A percentile compares a stretch with the other conserved stretches of the same genome.
Evolutionary conservation across 768 basidiomycete species (phyloP).

Genomic region (Mycena crocata): DNA sequence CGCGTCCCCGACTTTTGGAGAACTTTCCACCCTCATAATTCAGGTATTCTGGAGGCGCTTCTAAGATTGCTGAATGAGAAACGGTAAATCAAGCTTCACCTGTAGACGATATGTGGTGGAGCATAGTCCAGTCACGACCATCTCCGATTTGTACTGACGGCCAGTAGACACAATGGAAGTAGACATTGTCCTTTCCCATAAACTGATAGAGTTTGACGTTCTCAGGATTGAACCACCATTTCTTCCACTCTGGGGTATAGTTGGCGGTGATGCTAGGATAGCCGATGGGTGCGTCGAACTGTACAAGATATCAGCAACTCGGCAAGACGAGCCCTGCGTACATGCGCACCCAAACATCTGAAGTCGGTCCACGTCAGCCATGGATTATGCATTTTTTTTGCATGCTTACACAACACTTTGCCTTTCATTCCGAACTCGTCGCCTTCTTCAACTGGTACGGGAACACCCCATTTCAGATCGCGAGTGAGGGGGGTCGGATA

Average conservation of each 20-base stretch:
- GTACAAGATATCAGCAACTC: neutral
- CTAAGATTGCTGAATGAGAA: slow-evolving; percentile 1
- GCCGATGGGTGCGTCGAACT: slow-evolving; percentile 64
- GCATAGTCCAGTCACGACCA: slow-evolving; percentile 90
- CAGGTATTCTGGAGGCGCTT: slow-evolving; percentile 77
- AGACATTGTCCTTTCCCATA: slow-evolving; percentile 99
- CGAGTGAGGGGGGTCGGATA: slow-evolving; percentile 92
- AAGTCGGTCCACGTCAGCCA: slow-evolving; percentile 14
- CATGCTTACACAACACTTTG: slow-evolving; percentile 90
- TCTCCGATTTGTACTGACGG: slow-evolving; percentile 92
- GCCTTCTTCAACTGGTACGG: slow-evolving; percentile 83
- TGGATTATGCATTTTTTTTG: neutral
- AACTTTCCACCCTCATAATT: slow-evolving; percentile 99
- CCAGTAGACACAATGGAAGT: slow-evolving; percentile 97
- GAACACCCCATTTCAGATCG: slow-evolving; percentile 96
- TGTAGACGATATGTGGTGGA: slow-evolving; percentile 95
- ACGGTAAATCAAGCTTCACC: slow-evolving; percentile 61
- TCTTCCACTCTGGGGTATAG: slow-evolving; percentile 93
- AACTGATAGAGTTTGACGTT: slow-evolving; percentile 96
- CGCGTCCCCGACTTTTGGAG: slow-evolving; percentile 96
- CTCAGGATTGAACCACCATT: slow-evolving; percentile 96
- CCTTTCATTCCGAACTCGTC: slow-evolving; percentile 88
- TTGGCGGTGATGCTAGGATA: slow-evolving; percentile 98
- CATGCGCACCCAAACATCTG: slow-evolving; percentile 97
- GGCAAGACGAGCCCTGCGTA: slow-evolving; percentile 21